Conservation (phyloP, 2,329 filamentous ascomycete genomes). For the Fusarium lateritium region DNA sequence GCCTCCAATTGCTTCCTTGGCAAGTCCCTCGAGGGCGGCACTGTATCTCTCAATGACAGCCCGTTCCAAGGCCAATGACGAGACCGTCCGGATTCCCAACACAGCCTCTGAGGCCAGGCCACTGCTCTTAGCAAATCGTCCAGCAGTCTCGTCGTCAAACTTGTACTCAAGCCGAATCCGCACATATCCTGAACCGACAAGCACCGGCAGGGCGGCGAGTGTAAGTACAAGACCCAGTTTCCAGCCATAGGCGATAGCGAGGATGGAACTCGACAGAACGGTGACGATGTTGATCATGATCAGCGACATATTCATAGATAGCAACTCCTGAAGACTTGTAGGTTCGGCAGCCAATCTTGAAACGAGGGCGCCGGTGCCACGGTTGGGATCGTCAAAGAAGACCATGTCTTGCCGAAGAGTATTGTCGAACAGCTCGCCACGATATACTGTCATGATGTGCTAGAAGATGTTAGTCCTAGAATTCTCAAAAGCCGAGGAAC, state of each 20-base stretch:
- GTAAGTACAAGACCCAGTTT: slow-evolving; percentile 65
- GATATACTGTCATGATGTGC: slow-evolving; percentile 55
- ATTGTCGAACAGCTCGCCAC: slow-evolving; percentile 62
- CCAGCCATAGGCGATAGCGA: slow-evolving; percentile 64
- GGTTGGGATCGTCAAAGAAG: slow-evolving; percentile 59
- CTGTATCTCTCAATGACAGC: slow-evolving; percentile 58
- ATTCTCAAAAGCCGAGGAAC: not conserved
- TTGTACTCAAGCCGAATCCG: slow-evolving; percentile 65
- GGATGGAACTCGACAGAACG: slow-evolving; percentile 60
- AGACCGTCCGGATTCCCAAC: slow-evolving; percentile 64
- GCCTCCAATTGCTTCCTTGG: slow-evolving; percentile 48
- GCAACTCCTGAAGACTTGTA: slow-evolving; percentile 65
- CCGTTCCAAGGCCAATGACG: slow-evolving; percentile 63
- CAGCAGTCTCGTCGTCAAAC: slow-evolving; percentile 61
- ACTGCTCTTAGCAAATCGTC: slow-evolving; percentile 63
- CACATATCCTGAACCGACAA: slow-evolving; percentile 62
- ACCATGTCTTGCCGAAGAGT: slow-evolving; percentile 69
- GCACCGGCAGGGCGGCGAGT: slow-evolving; percentile 61
- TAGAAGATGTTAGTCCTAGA: slow-evolving; percentile 9
- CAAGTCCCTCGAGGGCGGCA: slow-evolving; percentile 51
- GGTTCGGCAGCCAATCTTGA: slow-evolving; percentile 57
- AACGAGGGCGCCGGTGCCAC: slow-evolving; percentile 58
- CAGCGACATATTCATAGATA: slow-evolving; percentile 64
- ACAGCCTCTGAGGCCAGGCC: slow-evolving; percentile 66
- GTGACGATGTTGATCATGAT: slow-evolving; percentile 64